These are phyloP conservation scores for Thuja plicata DNA, from an alignment of 83 land plant genomes.

Conservation along the genomic window DNA sequence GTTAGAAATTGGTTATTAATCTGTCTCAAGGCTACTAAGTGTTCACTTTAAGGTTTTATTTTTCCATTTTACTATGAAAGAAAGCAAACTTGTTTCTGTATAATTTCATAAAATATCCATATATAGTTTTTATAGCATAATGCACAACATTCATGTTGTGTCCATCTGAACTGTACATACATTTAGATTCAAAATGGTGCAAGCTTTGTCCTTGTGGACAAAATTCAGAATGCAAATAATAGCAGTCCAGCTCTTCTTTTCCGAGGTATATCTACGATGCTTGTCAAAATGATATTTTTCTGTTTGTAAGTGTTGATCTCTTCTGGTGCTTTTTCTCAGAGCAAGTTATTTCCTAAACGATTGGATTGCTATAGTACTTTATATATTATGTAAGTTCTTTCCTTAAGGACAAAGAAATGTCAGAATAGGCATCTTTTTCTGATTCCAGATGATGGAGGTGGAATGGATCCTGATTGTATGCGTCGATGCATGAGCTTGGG, in stretches of 20 bases:
- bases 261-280: conserved; percentile 49
- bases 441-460: conserved; percentile 81
- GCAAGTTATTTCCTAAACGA: not conserved
- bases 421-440: conserved; percentile 7
- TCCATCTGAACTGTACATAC: not conserved
- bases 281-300: not conserved
- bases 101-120: not conserved
- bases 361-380: not conserved
- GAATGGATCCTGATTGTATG: conserved; percentile 76
- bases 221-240: conserved; percentile 42
- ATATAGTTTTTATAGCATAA: not conserved
- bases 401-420: not conserved
- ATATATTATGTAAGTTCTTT: not conserved
- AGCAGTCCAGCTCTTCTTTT: conserved; percentile 57
- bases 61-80: not conserved
- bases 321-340: not conserved
- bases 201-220: conserved; percentile 67
- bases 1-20: not conserved
- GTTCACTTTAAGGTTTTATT: not conserved
- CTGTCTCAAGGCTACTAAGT: not conserved
- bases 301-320: not conserved
- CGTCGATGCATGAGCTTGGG: conserved; percentile 84
- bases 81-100: conserved; percentile 2
- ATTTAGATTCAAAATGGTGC: conserved; percentile 74
- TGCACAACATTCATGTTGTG: not conserved